A percentile compares a stretch with the other conserved stretches of the same genome.
Conservation (phyloP, 495 filamentous ascomycete species). For the Talaromyces nanjingensis region DNA sequence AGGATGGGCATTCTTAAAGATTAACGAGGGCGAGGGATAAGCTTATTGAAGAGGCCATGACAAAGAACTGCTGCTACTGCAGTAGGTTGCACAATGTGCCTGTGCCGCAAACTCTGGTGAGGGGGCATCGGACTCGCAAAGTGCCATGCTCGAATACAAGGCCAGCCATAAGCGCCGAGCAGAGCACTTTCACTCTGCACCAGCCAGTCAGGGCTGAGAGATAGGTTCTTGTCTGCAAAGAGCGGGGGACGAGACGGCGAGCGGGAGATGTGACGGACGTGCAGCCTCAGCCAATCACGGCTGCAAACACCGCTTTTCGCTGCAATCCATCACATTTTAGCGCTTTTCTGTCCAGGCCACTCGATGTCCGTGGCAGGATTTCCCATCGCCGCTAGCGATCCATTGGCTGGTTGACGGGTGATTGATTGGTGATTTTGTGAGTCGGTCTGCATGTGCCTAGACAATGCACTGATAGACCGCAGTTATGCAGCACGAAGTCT, state of each 20-base stretch:
- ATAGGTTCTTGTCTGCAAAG: neutral
- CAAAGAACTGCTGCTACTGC: conserved; percentile 5
- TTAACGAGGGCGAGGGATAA: neutral
- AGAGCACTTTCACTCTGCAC: neutral
- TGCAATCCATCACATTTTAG: conserved; percentile 7
- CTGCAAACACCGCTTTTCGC: neutral
- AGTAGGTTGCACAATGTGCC: conserved; percentile 1
- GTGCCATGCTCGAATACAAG: conserved; percentile 1
- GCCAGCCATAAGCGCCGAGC: conserved; percentile 5
- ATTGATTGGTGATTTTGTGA: neutral
- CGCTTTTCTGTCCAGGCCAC: neutral
- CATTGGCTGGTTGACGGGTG: neutral
- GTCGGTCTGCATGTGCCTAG: neutral
- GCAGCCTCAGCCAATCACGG: conserved; percentile 6
- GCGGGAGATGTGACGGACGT: conserved; percentile 9
- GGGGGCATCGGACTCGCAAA: neutral
- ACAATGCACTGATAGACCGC: neutral
- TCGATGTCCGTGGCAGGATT: neutral
- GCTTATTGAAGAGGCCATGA: neutral
- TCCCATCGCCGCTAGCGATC: conserved; percentile 2
- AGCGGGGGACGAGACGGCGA: neutral
- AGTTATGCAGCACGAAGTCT: neutral
- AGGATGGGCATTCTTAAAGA: neutral
- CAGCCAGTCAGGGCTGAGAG: conserved; percentile 3
- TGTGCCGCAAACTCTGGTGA: conserved; percentile 1